Conservation (phyloP, 352 stramenopile genomes). For the Phytophthora lateralis region DNA sequence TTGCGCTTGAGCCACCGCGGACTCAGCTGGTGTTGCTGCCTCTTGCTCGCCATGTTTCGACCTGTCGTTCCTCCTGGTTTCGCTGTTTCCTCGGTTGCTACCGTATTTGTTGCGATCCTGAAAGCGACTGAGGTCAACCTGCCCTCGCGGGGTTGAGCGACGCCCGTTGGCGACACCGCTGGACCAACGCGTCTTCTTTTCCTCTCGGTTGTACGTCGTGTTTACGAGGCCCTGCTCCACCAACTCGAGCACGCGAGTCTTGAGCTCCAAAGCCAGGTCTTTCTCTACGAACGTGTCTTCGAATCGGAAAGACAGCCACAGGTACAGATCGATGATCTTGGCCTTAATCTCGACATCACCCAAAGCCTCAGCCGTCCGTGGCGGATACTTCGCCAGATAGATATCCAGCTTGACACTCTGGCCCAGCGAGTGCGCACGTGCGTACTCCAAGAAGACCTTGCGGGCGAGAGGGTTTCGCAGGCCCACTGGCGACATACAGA, state of each 20-base stretch:
- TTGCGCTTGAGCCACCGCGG: not conserved
- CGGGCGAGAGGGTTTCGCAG: constrained; percentile 77
- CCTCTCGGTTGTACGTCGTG: constrained; percentile 76
- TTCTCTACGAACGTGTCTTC: constrained; percentile 84
- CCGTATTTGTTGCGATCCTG: constrained; percentile 4
- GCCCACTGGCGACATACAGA: constrained; percentile 91
- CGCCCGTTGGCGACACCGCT: constrained; percentile 27
- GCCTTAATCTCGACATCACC: constrained; percentile 91
- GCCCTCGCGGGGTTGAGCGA: constrained; percentile 4
- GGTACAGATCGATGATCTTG: constrained; percentile 93
- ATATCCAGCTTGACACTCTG: constrained; percentile 86
- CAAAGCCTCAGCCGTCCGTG: constrained; percentile 87
- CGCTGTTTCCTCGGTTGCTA: constrained; percentile 5
- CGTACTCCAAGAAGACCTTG: constrained; percentile 87
- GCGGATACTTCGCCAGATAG: constrained; percentile 65
- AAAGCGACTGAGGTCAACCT: constrained; percentile 18
- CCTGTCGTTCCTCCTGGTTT: constrained; percentile 6
- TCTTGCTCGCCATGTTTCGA: not conserved
- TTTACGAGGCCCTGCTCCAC: constrained; percentile 78
- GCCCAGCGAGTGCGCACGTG: constrained; percentile 65
- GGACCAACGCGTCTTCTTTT: constrained; percentile 44
- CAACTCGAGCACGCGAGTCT: constrained; percentile 63
- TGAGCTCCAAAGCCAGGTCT: constrained; percentile 67
- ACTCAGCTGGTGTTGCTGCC: not conserved
- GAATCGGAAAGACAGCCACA: constrained; percentile 95